Evolutionary conservation across 495 filamentous ascomycete species (phyloP), one percentile per base, ranked within the genome.

Genomic region (Aspergillus indologenus): DNA sequence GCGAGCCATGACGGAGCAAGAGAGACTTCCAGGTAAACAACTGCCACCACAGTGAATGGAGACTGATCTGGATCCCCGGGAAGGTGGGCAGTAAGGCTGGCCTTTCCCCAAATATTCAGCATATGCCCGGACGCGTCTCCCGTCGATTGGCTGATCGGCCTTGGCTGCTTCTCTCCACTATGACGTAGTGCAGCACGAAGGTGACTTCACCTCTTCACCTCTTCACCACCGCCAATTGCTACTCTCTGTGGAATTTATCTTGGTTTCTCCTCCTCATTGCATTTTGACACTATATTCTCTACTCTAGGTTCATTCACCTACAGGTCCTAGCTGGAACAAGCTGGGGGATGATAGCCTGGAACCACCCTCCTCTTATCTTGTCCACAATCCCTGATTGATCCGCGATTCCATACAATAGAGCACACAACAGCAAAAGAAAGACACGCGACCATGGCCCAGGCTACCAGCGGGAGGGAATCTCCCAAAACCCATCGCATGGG

Each of bases 401-500:
- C 34, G 34, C 34, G 12, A 9, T 2, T 15, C 12, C 34, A 40
- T 11, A 7, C 34, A 8, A 40, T 14, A 7, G 2, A 8, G 5
- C 5, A 7, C 34, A 40, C 34, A 2, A 40, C 5, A 8, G 34
- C 5, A 40, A 11, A 40, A 20, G 17, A 61, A 0, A 22, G 22
- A n/a, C 22, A n/a, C 44, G 40, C 43, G 61, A 68, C 29, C n/a
- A 72, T 71, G 69, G 57, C 62, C 21, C 53, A 68, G n/a, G 55
- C 60, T 54, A 60, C 45, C 14, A 55, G 51, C 20, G 60, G 60
- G 52, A 57, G 59, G 19, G 57, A 61, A 19, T 46, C 60, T 52
- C 71, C 74, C 18, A 44, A 68, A 48, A 58, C 61, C 18, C 73
- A 70, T 44, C 71, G 63, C 23, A 65, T 75, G 6, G 77, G 75